Evolutionary conservation across 768 basidiomycete genomes (phyloP), one percentile per base, ranked within the genome.

Genomic region (Tylopilus rubrobrunneus): DNA sequence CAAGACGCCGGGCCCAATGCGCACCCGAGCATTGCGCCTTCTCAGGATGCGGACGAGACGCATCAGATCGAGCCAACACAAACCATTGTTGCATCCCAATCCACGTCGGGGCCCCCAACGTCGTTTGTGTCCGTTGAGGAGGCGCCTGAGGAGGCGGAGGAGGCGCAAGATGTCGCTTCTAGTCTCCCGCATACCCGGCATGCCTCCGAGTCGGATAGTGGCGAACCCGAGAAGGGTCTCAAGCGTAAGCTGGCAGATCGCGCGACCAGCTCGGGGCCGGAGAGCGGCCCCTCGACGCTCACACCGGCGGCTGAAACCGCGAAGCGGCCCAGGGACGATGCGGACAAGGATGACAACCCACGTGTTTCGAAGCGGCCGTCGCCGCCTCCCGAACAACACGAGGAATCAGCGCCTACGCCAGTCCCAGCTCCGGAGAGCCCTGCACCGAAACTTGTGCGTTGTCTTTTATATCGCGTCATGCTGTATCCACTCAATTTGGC

Each of bases 171-270:
- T 39, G 23, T 53, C 14, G 55, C 68, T 19, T 52, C 56, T 12
- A 67, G 62, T 42, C 62, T 69, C 4, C 61, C 57, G 27, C 56
- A 48, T 49, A 56, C 66, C 31, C 67, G 68, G 29, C 62, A 58
- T n/a, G 64, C 64, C 10, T 71, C 73, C 4, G 77, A 79, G 43
- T 76, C 77, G 40, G 83, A 85, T 40, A 66, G 67, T 51, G 62
- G 63, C 6, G 77, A 76, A 36, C 73, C 67, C 49, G 85, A 86
- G 50, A 87, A 85, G 68, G 80, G 79, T 40, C 67, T 85, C 52
- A 89, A 87, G 68, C 82, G 88, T 58, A 88, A 88, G 62, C 76
- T 82, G 55, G 74, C 77, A 39, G 85, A 89, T 67, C 80, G 86
- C 43, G 85, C 81, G 23, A 77, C 83, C 1, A 88, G 86, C 64